Evolutionary conservation across 805 yeast genomes (phyloP).

Genomic region (Lipomyces kockii): DNA sequence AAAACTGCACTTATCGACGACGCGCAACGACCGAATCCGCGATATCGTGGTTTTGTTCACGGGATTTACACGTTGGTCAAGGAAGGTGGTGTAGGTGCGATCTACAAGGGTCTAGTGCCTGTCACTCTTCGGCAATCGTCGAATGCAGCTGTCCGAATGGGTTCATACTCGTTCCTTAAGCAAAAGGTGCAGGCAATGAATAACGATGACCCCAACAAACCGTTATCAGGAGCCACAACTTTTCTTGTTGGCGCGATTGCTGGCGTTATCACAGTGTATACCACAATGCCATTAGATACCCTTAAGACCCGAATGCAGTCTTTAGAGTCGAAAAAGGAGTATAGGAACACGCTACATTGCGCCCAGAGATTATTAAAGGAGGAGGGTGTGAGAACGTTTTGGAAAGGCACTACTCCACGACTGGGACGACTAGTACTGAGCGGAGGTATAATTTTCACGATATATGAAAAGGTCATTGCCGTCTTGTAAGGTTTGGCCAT

Average conservation of each 20-base stretch:
- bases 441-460: slow-evolving; percentile 97
- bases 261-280: slow-evolving; percentile 85
- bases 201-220: slow-evolving; percentile 61
- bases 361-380: slow-evolving; percentile 77
- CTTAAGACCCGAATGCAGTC: slow-evolving; percentile 98
- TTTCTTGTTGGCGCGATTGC: slow-evolving; percentile 90
- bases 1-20: slow-evolving; percentile 96
- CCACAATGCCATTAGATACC: slow-evolving; percentile 95
- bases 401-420: slow-evolving; percentile 99
- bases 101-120: slow-evolving; percentile 88
- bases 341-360: slow-evolving; percentile 79
- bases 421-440: slow-evolving; percentile 87
- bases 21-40: slow-evolving; percentile 74
- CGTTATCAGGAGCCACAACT: slow-evolving; percentile 77
- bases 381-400: slow-evolving; percentile 88
- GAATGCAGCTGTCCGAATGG: slow-evolving; percentile 91
- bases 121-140: slow-evolving; percentile 96
- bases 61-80: slow-evolving; percentile 69
- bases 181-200: slow-evolving; percentile 32
- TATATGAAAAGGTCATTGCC: slow-evolving; percentile 84
- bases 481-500: slow-evolving; percentile 9
- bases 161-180: slow-evolving; percentile 89
- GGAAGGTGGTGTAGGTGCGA: slow-evolving; percentile 81
- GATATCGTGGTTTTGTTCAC: slow-evolving; percentile 63
- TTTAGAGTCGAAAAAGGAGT: slow-evolving; percentile 71